phyloP scores from a whole-genome alignment of 2,329 filamentous ascomycete species.

The Fusarium sp. region DNA sequence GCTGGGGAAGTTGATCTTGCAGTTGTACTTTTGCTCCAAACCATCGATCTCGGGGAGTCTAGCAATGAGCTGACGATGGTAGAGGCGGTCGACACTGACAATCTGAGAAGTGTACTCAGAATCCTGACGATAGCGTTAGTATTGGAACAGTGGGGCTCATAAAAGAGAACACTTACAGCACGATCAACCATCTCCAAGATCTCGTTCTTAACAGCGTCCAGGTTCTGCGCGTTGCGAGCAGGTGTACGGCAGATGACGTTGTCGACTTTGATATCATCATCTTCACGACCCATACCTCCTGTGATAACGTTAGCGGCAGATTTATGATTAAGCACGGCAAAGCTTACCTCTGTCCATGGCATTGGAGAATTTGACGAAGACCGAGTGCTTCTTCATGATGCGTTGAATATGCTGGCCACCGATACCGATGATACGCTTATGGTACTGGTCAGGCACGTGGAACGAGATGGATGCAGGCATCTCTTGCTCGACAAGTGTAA shows the following conservation, averaged over 20 bases:
- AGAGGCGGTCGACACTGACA: slow-evolving; percentile 92
- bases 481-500: slow-evolving; percentile 95
- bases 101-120: slow-evolving; percentile 96
- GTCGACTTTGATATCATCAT: slow-evolving; percentile 98
- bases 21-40: slow-evolving; percentile 99
- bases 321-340: background rate
- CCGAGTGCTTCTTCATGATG: slow-evolving; percentile 99
- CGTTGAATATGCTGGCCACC: slow-evolving; percentile 98
- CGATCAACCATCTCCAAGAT: slow-evolving; percentile 99
- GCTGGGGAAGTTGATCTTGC: slow-evolving; percentile 98
- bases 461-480: slow-evolving; percentile 99
- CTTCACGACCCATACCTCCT: slow-evolving; percentile 84
- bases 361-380: slow-evolving; percentile 99
- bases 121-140: slow-evolving; percentile 65
- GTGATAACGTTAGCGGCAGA: slow-evolving; percentile 42
- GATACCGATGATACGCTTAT: slow-evolving; percentile 99
- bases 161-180: slow-evolving; percentile 66
- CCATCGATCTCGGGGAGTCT: slow-evolving; percentile 91
- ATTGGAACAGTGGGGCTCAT: background rate
- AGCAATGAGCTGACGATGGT: slow-evolving; percentile 92
- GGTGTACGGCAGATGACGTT: slow-evolving; percentile 99
- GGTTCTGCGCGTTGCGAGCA: slow-evolving; percentile 93
- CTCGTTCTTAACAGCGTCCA: slow-evolving; percentile 97
- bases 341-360: slow-evolving; percentile 88
- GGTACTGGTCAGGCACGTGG: slow-evolving; percentile 98